Base-by-base conservation (phyloP, 2,329 filamentous ascomycete species). In the Xylariaceae sp. region DNA sequence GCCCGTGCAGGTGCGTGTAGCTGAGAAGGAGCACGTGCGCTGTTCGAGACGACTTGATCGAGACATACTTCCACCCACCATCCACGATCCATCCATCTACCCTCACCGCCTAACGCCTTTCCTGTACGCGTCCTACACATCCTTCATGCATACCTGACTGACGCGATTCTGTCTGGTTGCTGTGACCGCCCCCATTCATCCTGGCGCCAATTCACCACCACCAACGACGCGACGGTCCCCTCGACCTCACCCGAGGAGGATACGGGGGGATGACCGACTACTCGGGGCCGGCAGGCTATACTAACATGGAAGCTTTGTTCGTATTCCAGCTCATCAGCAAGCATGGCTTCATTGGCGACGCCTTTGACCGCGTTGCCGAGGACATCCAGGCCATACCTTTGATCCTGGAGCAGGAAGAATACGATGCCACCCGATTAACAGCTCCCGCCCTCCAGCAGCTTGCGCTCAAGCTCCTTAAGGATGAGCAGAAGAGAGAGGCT, bases 221-320 rank as follows among this genome's bases (percentile, higher is more conserved):
- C 60, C 67, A 74, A 66, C 71, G 68, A 71, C 72, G 70, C 65
- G 67, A 74, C 68, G 69, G 67, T 69, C 69, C 71, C 74, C 73
- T 76, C 74, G 73, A 75, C 68, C 66, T 67, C 68, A 70, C 71
- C 71, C 74, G 75, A 76, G 74, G 74, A 63, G 71, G 68, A 69
- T 67, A 66, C 64, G 64, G 72, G 72, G 75, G 72, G 67, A 79
- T 79, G 76, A n/a, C n/a, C n/a, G 77, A 72, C 72, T 67, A 71
- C 64, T 67, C 68, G 61, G 66, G 40, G 36, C 46, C 69, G 67
- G 76, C 80, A 63, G 74, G 76, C 61, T 91, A 93, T 70, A 92
- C 88, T 63, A 80, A 85, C 57, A 86, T 94, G 73, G 90, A 95
- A 77, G 86, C 85, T 62, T 77, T 94, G 51, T 79, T 93, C 55